phyloP scores from a whole-genome alignment of 352 stramenopile genomes.

The Phytophthora fragariaefolia region DNA sequence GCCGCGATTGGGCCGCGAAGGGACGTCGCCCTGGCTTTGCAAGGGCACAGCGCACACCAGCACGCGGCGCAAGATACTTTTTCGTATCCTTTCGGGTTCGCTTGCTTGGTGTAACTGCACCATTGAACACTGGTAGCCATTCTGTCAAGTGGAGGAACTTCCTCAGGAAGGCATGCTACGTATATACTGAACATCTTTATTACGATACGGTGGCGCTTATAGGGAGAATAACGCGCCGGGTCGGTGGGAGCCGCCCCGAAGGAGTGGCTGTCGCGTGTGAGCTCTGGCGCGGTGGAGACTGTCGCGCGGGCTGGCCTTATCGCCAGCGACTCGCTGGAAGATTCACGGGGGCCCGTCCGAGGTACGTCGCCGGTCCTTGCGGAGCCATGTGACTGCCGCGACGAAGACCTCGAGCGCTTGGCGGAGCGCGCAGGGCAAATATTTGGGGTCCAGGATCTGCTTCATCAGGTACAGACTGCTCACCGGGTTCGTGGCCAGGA shows the following conservation, averaged over 20 bases:
- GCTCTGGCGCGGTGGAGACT: slow-evolving; percentile 1
- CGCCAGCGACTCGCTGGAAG: slow-evolving; percentile 16
- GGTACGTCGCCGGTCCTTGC: slow-evolving; percentile 24
- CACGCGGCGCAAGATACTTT: slow-evolving; percentile 32
- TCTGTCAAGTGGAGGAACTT: background rate
- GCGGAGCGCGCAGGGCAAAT: slow-evolving; percentile 20
- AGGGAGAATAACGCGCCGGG: slow-evolving; percentile 4
- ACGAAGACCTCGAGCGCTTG: slow-evolving; percentile 35
- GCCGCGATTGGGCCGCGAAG: slow-evolving; percentile 30
- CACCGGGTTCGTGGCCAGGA: slow-evolving; percentile 38
- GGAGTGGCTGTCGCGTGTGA: background rate
- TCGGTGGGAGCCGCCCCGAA: background rate
- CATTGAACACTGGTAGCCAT: background rate
- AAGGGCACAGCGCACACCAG: slow-evolving; percentile 9
- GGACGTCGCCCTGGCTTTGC: slow-evolving; percentile 16
- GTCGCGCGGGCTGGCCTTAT: slow-evolving; percentile 24
- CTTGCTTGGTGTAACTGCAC: too few species aligned
- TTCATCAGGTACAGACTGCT: slow-evolving; percentile 43
- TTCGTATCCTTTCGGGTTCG: too few species aligned
- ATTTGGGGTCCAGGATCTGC: slow-evolving; percentile 42
- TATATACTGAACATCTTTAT: slow-evolving; percentile 26
- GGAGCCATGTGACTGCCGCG: slow-evolving; percentile 30
- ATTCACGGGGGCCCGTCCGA: background rate
- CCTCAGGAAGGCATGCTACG: slow-evolving; percentile 6
- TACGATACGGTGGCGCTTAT: slow-evolving; percentile 15